Percentiles rank a stretch among this genome's conserved stretches.
These are phyloP conservation scores for Lentinula lateritia DNA, from an alignment of 768 basidiomycete species.

Conservation along the genomic window DNA sequence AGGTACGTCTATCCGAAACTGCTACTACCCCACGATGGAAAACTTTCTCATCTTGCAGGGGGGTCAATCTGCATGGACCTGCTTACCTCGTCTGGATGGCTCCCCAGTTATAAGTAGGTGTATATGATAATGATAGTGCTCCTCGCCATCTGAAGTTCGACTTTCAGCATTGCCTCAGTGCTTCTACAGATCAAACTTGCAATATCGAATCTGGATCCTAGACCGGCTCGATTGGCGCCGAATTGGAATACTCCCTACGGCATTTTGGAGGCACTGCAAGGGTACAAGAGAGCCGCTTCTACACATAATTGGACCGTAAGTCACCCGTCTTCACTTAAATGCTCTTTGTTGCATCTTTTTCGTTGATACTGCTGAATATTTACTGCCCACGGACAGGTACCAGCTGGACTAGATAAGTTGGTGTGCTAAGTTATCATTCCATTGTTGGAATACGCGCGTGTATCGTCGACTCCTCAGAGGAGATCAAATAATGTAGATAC, in stretches of 20 bases:
- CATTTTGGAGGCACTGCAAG: conserved; percentile 53
- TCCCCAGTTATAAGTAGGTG: conserved; percentile 56
- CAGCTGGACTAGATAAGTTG: background rate
- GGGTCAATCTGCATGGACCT: conserved; percentile 77
- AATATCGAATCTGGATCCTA: conserved; percentile 61
- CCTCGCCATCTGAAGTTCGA: background rate
- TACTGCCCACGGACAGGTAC: background rate
- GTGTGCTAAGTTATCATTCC: background rate
- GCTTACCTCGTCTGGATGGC: conserved; percentile 61
- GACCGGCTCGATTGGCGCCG: conserved; percentile 50
- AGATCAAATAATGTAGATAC: too few species aligned
- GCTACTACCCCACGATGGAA: background rate
- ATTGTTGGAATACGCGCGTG: too few species aligned
- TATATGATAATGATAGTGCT: background rate
- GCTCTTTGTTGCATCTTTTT: background rate
- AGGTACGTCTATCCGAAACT: conserved; percentile 15
- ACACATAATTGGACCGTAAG: conserved; percentile 60
- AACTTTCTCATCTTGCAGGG: conserved; percentile 26
- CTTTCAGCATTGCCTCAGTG: conserved; percentile 37
- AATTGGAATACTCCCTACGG: conserved; percentile 51
- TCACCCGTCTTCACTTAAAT: background rate
- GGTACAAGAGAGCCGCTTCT: conserved; percentile 59
- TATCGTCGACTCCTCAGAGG: too few species aligned
- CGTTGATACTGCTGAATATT: background rate
- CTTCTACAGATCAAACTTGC: conserved; percentile 66